These are phyloP conservation scores for Hanseniaspora jakobsenii DNA, from an alignment of 805 yeast species.

Conservation along the genomic window DNA sequence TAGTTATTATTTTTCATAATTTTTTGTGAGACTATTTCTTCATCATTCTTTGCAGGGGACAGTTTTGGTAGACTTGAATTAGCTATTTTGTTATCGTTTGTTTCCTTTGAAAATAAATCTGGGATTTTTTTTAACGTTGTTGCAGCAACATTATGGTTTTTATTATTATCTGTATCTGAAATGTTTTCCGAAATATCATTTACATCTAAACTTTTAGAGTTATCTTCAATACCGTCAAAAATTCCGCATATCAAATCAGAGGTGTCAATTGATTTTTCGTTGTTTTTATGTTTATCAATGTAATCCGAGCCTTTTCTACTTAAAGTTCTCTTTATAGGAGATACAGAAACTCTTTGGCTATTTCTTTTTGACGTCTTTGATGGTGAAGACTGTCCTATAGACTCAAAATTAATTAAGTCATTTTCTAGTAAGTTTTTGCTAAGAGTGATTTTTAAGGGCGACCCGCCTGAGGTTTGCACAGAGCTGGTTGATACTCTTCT, in stretches of 20 bases:
- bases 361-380: neutral
- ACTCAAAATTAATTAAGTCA: slow-evolving; percentile 7
- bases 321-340: neutral
- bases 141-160: too few species aligned
- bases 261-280: neutral
- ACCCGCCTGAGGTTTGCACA: neutral
- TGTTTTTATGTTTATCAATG: neutral
- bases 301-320: neutral
- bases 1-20: neutral
- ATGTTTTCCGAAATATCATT: neutral
- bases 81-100: neutral
- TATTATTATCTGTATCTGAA: neutral
- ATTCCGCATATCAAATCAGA: neutral
- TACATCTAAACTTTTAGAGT: neutral
- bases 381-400: slow-evolving; percentile 5
- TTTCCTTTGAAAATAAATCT: too few species aligned
- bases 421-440: neutral
- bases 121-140: too few species aligned
- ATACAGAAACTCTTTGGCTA: neutral
- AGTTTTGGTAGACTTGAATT: slow-evolving; percentile 1
- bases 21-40: neutral
- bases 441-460: slow-evolving; percentile 5
- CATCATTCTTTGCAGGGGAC: neutral
- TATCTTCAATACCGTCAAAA: neutral
- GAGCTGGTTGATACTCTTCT: neutral